Conservation (phyloP, 2,329 filamentous ascomycete genomes). For the Penicillium sp. region DNA sequence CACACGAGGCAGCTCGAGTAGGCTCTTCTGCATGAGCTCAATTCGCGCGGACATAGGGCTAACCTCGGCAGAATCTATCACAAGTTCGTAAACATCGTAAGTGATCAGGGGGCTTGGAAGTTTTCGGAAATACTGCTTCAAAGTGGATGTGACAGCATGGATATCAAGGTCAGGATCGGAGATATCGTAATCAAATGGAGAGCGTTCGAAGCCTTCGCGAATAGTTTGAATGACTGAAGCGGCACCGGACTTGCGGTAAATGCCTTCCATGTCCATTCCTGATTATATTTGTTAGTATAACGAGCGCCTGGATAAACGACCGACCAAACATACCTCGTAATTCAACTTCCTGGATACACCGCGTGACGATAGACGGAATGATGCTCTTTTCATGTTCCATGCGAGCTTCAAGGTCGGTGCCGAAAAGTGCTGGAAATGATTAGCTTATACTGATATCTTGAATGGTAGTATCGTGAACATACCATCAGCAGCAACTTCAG, state of each 20-base stretch:
- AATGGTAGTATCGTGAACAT: conserved; percentile 21
- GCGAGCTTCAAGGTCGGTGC: conserved; percentile 80
- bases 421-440: conserved; percentile 64
- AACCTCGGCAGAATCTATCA: conserved; percentile 68
- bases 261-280: conserved; percentile 91
- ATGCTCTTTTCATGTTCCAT: conserved; percentile 84
- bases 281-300: conserved; percentile 14
- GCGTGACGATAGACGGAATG: conserved; percentile 84
- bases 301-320: background rate
- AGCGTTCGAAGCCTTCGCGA: conserved; percentile 86
- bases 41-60: conserved; percentile 66
- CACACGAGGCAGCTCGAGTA: conserved; percentile 74
- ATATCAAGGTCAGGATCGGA: conserved; percentile 93
- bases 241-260: conserved; percentile 96
- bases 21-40: conserved; percentile 66
- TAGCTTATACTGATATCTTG: conserved; percentile 1
- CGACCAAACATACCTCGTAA: conserved; percentile 62
- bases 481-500: conserved; percentile 40
- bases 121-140: conserved; percentile 98
- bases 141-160: conserved; percentile 86
- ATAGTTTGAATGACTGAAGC: conserved; percentile 86
- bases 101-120: conserved; percentile 86
- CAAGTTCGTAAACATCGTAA: conserved; percentile 84
- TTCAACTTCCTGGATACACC: conserved; percentile 96
- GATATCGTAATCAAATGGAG: conserved; percentile 74